Base-by-base conservation (phyloP, 2,329 filamentous ascomycete genomes). In the Sordariomycetes sp. region DNA sequence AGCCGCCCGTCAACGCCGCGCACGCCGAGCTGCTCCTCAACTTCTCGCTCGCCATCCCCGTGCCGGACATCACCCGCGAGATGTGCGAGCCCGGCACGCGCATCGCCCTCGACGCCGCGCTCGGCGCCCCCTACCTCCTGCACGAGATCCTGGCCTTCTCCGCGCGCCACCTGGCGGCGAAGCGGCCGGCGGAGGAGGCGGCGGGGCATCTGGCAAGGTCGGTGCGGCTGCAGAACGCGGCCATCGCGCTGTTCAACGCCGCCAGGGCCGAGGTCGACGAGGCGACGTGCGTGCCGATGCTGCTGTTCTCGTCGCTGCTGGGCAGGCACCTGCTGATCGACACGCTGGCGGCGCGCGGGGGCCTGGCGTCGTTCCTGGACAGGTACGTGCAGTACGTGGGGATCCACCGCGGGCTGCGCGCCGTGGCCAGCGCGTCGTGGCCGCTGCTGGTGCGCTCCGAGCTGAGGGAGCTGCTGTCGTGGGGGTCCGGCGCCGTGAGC, bases 1-100 rank as follows among this genome's bases (percentile, higher is more conserved):
- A 54, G 51, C 57, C 40, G 54, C 28, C 43, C 25, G 59, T 73
- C 40, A 72, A 73, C 24, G 54, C 68, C 25, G 60, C 63, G 35
- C 71, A 73, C 59, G 69, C 69, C 64, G 69, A 73, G 53, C 67
- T 72, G 20, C 62, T 72, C 35, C 60, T 69, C 24, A 69, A 72
- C 53, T 61, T 68, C 10, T 62, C 69, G 40, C 66, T 69, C 40
- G 64, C 63, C 32, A 60, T 70, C 8, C 60, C 62, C 32, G 61
- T 61, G 11, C 62, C 64, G 16, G 61, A 64, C 35, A 57, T 62
- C 11, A 54, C 62, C 54, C 58, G 62, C 20, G 57, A 58, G 6
- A 43, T 57, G n/a, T 58, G 55, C 43, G 40, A 22, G 8, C 20
- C 16, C 25, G 55, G 60, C 24, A 57, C 67, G 53, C 32, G 59